Evolutionary conservation across 1,139 yeast species (phyloP), one percentile per base, ranked within the genome.

Genomic region (Yamadazyma friedrichii): DNA sequence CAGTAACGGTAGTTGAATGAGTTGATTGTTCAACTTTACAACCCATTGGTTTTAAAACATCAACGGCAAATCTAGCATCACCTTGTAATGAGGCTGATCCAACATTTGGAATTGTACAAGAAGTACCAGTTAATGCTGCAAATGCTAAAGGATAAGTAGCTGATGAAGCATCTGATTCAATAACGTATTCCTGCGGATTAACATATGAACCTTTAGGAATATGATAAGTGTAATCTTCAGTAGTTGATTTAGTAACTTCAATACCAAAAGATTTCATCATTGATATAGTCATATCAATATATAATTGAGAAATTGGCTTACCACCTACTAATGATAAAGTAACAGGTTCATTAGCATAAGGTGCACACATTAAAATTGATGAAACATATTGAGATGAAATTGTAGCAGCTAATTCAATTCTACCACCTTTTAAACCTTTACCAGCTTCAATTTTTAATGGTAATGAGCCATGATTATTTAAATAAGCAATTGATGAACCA

Each of bases 91-190:
- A 91, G 33, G 84, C 69, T 16, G 84, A 84, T 6, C 99, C 99
- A 61, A 93, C 91, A 60, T 89, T 93, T 44, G 98, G 98, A 51
- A 93, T 78, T 1, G 96, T 88, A 48, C 95, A 88, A 10, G 89
- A 82, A 11, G 95, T 82, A 26, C 98, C 98, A 2, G 96, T 89
- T 69, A 93, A 70, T n/a, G 98, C 99, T 44, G 98, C 98, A 67
- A 86, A 88, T 0, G 98, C 98, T 52, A 93, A 75, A 35, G 99
- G 98, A 57, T 93, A 93, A 10, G 98, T 94, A 1, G 98, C 98
- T 15, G 97, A 88, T 20, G 97, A 88, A n/a, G 99, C 99, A 65
- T 93, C 99, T 9, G 96, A 87, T 64, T 93, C 99, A 51, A 93
- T 81, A 28, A 85, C 87, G 56, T 93, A 93, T 54, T 84, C 93